These are phyloP conservation scores for Chlorella sp. DNA, from an alignment of 139 green algal species.

Conservation along the genomic window DNA sequence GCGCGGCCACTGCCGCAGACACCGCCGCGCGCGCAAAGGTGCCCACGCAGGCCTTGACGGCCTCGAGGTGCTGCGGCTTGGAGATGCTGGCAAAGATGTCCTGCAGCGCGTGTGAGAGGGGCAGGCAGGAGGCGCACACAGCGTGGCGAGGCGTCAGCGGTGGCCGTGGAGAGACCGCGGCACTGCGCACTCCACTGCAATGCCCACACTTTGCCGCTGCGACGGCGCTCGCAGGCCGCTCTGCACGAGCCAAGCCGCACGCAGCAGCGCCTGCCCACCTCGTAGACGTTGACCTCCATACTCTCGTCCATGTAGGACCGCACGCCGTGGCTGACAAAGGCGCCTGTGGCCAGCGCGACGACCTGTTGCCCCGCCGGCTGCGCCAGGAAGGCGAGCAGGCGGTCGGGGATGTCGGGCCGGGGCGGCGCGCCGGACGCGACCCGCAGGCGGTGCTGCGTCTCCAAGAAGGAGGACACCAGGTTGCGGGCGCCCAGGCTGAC, in stretches of 20 bases:
- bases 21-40: slow-evolving; percentile 35
- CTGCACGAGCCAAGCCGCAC: no score
- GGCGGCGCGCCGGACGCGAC: neutral
- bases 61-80: slow-evolving; percentile 36
- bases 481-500: slow-evolving; percentile 47
- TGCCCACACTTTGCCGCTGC: no score
- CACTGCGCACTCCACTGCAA: no score
- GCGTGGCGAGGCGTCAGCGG: no score
- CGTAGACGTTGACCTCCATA: slow-evolving; percentile 45
- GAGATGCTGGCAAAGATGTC: slow-evolving; percentile 39
- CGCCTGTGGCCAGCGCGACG: slow-evolving; percentile 15
- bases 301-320: slow-evolving; percentile 38
- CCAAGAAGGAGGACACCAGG: slow-evolving; percentile 21
- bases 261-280: slow-evolving; percentile 1
- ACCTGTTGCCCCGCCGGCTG: slow-evolving; percentile 19
- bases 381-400: slow-evolving; percentile 27
- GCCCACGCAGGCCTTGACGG: slow-evolving; percentile 29
- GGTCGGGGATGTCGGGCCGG: slow-evolving; percentile 18
- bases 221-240: no score
- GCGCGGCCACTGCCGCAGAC: slow-evolving; percentile 2
- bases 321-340: slow-evolving; percentile 33
- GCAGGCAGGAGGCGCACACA: no score
- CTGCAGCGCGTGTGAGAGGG: neutral
- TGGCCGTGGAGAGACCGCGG: no score
- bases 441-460: slow-evolving; percentile 20